Base-by-base conservation (phyloP, 2,329 filamentous ascomycete species). In the Ophiostoma perfectum region DNA sequence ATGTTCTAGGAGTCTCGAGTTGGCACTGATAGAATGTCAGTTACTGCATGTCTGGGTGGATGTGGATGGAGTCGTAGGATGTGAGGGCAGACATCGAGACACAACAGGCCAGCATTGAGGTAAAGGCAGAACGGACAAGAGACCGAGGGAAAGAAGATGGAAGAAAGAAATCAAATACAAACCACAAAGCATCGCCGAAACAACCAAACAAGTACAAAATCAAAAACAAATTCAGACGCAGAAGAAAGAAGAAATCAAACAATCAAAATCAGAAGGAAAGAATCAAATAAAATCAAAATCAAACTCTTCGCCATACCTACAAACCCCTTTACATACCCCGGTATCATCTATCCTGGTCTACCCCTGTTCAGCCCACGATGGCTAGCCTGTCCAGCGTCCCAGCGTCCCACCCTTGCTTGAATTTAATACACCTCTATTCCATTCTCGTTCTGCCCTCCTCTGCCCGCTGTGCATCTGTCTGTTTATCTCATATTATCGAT, bases 321-420 rank as follows among this genome's bases (percentile, higher is more conserved):
- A n/a, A n/a, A 52, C 49, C 49, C 49, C 49, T 55, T 55, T 55
- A 27, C 49, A 55, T 55, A 55, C 49, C 49, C 36, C 58, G 27
- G 58, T 18, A 7, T 27, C 38, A 41, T 62, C 58, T 18, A 14
- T 38, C 12, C 58, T 41, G 58, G 27, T 6, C 38, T 16, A 39
- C 58, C 58, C 58, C 58, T 62, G 58, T 62, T 62, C 58, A 62
- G 36, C 58, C 58, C 58, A 38, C 58, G 58, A 38, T 62, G 58
- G 58, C 58, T 62, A 62, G 58, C 58, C 58, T 62, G 58, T 38
- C 58, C 58, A 62, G 14, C n/a, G 27, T 27, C 27, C n/a, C 18
- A n/a, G 27, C 58, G 58, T 62, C 58, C 49, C 49, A 27, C 49
- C 49, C 49, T 55, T 55, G 49, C 49, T 55, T 55, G 49, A 27